Percentiles rank a stretch among this genome's conserved stretches.
Evolutionary conservation across 139 green algal genomes (phyloP).

Genomic region (Coelastrella sp.): DNA sequence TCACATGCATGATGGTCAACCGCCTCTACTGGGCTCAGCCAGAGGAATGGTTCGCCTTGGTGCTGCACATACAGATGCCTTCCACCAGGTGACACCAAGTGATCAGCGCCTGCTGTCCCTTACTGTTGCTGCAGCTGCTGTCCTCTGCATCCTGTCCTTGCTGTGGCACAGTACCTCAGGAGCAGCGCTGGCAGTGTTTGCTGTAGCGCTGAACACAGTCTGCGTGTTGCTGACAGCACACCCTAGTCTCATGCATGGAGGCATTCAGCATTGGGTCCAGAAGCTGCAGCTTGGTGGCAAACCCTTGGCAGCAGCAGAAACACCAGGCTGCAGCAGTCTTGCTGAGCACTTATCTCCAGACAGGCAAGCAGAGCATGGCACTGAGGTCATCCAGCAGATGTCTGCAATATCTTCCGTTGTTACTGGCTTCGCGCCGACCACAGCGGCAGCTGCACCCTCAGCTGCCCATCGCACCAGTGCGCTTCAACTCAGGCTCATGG

Average conservation of each 20-base stretch:
- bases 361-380: no score
- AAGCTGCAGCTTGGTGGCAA: not conserved
- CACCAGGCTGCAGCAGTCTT: no score
- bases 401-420: no score
- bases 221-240: not conserved
- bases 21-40: no score
- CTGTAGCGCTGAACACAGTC: not conserved
- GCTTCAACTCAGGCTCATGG: conserved; percentile 25
- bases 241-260: not conserved
- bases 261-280: not conserved
- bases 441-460: not conserved
- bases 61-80: not conserved
- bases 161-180: not conserved
- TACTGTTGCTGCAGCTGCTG: not conserved
- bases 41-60: not conserved
- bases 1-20: not conserved
- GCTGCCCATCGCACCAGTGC: not conserved
- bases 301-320: not conserved
- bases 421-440: not conserved
- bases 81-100: not conserved
- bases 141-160: conserved; percentile 2
- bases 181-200: not conserved
- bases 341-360: no score
- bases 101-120: conserved; percentile 2
- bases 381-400: no score